Evolutionary conservation across 1,284 basidiomycete species (phyloP).

Genomic region (Pulchroboletus neoregius): DNA sequence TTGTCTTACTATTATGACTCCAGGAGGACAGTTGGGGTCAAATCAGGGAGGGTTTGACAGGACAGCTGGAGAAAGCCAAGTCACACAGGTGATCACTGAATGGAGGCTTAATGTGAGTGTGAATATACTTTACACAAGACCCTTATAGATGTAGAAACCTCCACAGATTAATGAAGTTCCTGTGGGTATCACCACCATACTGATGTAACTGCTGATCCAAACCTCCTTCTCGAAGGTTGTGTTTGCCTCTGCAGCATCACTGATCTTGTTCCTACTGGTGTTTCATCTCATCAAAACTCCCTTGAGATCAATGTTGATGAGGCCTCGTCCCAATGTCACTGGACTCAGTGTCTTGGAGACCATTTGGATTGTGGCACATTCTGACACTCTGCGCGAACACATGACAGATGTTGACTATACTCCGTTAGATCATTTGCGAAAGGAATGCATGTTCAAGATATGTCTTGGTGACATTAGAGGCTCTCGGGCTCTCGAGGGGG

Average conservation of each 20-base stretch:
- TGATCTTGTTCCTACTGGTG: neutral
- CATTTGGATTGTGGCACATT: neutral
- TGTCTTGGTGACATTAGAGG: neutral
- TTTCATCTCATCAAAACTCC: neutral
- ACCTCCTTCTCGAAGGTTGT: neutral
- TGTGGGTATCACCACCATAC: neutral
- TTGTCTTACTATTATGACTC: too few relatives aligned
- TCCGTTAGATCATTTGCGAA: neutral
- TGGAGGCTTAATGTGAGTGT: conserved; percentile 19
- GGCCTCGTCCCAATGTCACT: neutral
- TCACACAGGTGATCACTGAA: conserved; percentile 1
- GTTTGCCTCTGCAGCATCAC: neutral
- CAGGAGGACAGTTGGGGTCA: conserved; percentile 4
- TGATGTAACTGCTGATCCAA: too few relatives aligned
- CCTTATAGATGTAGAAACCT: neutral
- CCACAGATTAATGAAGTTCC: neutral
- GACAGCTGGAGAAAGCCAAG: neutral
- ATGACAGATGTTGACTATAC: neutral
- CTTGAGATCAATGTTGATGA: neutral
- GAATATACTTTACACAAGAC: too few relatives aligned
- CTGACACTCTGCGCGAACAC: neutral
- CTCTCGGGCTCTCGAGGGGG: neutral
- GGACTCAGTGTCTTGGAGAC: neutral
- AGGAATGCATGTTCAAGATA: neutral
- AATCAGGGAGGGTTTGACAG: conserved; percentile 9